phyloP scores from a whole-genome alignment of 768 basidiomycete genomes.

The Baorangia bicolor region DNA sequence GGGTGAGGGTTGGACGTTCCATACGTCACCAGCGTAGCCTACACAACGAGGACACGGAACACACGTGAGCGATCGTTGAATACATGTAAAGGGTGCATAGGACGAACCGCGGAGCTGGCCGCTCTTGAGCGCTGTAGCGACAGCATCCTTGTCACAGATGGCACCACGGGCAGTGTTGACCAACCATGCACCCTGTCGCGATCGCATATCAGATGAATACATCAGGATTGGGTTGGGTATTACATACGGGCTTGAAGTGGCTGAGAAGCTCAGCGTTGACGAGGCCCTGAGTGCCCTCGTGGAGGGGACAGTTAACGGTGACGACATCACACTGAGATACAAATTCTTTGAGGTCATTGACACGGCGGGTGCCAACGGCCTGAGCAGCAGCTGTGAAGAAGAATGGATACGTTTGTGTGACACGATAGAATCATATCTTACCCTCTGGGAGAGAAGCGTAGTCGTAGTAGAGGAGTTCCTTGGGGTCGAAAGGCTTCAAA shows the following conservation, averaged over 20 bases:
- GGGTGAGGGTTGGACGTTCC: slow-evolving; percentile 86
- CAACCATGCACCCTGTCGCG: slow-evolving; percentile 74
- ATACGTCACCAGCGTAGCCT: slow-evolving; percentile 58
- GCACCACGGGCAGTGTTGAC: slow-evolving; percentile 92
- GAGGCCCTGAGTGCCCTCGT: slow-evolving; percentile 77
- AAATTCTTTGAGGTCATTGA: slow-evolving; percentile 69
- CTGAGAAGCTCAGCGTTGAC: slow-evolving; percentile 77
- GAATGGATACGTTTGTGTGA: background rate
- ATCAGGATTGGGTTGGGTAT: slow-evolving; percentile 40
- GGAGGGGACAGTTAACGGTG: slow-evolving; percentile 81
- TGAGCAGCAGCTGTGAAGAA: slow-evolving; percentile 53
- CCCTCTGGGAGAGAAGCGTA: slow-evolving; percentile 68
- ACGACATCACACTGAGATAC: slow-evolving; percentile 69
- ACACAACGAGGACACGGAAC: background rate
- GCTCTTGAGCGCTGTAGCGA: slow-evolving; percentile 68
- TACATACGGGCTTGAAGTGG: slow-evolving; percentile 49
- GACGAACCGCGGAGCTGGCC: slow-evolving; percentile 64
- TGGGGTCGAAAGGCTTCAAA: slow-evolving; percentile 77
- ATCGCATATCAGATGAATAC: background rate
- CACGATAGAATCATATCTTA: slow-evolving; percentile 14
- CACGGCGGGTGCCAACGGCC: slow-evolving; percentile 65
- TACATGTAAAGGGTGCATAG: background rate
- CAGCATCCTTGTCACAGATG: slow-evolving; percentile 80
- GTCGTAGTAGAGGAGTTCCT: slow-evolving; percentile 87
- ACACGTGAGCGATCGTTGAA: background rate